phyloP scores from a whole-genome alignment of 108 stramenopile genomes.

The Stephanodiscus minutulus region DNA sequence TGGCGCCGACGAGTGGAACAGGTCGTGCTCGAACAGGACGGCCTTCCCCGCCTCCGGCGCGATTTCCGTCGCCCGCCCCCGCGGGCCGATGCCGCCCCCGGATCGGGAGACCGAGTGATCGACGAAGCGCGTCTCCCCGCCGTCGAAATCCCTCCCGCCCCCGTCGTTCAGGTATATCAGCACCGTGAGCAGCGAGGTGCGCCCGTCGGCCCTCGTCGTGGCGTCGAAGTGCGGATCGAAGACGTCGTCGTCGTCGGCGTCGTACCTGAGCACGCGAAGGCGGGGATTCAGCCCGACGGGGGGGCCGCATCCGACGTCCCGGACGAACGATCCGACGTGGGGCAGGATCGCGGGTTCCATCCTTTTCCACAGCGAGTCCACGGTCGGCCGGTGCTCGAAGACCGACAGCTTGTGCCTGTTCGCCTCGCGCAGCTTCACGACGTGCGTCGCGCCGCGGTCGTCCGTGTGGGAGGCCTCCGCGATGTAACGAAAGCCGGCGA shows the following conservation, averaged over 20 bases:
- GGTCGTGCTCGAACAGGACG: constrained; percentile 78
- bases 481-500: constrained; percentile 57
- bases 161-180: constrained; percentile 76
- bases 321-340: constrained; percentile 21
- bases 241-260: constrained; percentile 65
- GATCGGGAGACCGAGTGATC: no score
- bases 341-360: constrained; percentile 31
- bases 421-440: constrained; percentile 52
- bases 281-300: constrained; percentile 71
- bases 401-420: constrained; percentile 76
- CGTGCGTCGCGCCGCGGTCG: constrained; percentile 51
- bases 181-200: constrained; percentile 62
- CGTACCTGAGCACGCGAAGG: constrained; percentile 70
- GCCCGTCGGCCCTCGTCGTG: constrained; percentile 50
- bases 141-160: constrained; percentile 62
- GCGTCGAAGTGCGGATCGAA: constrained; percentile 82
- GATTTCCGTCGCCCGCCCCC: constrained; percentile 22
- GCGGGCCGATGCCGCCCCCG: background rate
- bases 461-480: constrained; percentile 61
- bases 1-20: constrained; percentile 71
- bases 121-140: constrained; percentile 69
- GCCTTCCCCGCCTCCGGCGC: constrained; percentile 55
- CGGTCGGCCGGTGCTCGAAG: constrained; percentile 49
- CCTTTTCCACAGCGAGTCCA: constrained; percentile 45
- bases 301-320: constrained; percentile 38